Evolutionary conservation across 495 filamentous ascomycete genomes (phyloP), one percentile per base, ranked within the genome.

Genomic region (Penicillium desertorum): DNA sequence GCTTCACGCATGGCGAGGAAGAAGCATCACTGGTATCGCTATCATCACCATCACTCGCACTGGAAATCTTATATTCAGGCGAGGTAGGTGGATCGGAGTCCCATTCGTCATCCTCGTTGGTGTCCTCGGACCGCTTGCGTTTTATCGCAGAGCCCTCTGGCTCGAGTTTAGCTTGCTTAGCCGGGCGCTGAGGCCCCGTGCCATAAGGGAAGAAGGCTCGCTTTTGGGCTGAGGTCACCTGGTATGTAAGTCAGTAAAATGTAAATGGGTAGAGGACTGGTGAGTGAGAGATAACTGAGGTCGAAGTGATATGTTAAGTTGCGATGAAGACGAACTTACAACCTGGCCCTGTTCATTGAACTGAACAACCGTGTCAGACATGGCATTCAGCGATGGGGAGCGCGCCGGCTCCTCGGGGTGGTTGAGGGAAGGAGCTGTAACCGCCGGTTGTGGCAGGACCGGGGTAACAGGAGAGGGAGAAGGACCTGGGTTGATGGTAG

Each of bases 21-120:
- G 22, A 0, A 19, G 23, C 7, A 0, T 44, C 48, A 9, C 17
- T n/a, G 20, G 62, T 54, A 4, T 62, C 60, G 32, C 51, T 60
- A 5, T 45, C 39, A 34, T 53, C 36, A 14, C 11, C 9, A 43
- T 47, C 43, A 45, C 53, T 55, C 0, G 20, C 43, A 55, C 16
- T 39, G 8, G 8, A 30, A 14, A 17, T 25, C 0, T 27, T 29
- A 8, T 46, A 37, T 46, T 43, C 23, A 43, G 32, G 22, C 10
- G 52, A 55, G 3, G 19, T 17, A 7, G 30, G 11, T 4, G 30
- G 22, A 0, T 55, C 43, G 5, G 17, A 19, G 4, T 47, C 53
- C 1, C 25, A 39, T 7, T 56, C 43, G 14, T 14, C 20, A 11
- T 16, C 36, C 19, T 49, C 5, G 19, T 43, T n/a, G n/a, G 10